phyloP scores from a whole-genome alignment of 345 rosid genomes.

The Adansonia digitata region DNA sequence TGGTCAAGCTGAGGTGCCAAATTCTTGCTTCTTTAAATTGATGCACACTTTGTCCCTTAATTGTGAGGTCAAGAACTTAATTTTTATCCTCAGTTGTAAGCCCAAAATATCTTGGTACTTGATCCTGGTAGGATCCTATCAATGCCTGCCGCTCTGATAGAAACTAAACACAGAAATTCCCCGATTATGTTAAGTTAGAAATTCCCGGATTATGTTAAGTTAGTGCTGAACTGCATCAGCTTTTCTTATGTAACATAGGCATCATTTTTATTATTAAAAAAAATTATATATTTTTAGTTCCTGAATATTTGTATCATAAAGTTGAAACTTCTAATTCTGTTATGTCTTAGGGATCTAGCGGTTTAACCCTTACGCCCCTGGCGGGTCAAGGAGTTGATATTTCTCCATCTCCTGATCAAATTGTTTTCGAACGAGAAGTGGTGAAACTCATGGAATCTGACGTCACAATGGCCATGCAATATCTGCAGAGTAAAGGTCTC shows the following conservation, averaged over 20 bases:
- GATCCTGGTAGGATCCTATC: not conserved
- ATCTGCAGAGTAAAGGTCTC: slow-evolving; percentile 54
- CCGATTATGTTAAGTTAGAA: not conserved
- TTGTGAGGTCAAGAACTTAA: not conserved
- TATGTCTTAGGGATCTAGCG: slow-evolving; percentile 21
- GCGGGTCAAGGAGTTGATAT: slow-evolving; percentile 25
- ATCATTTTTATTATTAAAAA: too few species aligned
- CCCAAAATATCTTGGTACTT: not conserved
- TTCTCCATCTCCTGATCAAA: slow-evolving; percentile 30
- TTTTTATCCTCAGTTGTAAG: not conserved
- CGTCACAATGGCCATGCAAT: slow-evolving; percentile 54
- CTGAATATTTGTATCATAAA: not conserved
- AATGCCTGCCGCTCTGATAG: not conserved
- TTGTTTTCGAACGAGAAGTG: slow-evolving; percentile 47
- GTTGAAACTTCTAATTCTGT: not conserved
- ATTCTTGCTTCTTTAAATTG: not conserved
- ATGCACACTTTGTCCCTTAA: not conserved
- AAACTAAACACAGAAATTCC: not conserved
- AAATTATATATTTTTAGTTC: too few species aligned
- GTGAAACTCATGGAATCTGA: slow-evolving; percentile 56
- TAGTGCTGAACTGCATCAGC: too few species aligned
- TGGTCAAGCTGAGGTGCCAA: slow-evolving; percentile 33
- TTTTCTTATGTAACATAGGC: too few species aligned
- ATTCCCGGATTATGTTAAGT: too few species aligned
- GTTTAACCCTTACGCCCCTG: slow-evolving; percentile 23